Conservation (phyloP, 1,284 basidiomycete genomes). For the Salmacisia buchloeana region DNA sequence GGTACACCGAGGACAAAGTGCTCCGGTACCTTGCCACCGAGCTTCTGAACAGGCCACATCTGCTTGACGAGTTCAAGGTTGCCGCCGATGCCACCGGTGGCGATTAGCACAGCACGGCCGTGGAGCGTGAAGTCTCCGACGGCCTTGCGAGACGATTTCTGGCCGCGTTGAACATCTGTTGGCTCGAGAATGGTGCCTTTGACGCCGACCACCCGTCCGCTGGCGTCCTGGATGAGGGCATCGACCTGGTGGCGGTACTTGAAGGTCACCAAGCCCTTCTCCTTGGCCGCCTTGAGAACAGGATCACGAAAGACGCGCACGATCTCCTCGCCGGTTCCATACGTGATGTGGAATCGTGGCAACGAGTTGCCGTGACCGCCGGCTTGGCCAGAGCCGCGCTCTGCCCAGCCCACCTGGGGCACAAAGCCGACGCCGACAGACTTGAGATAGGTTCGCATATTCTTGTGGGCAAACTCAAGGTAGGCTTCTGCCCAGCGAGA, state of each 20-base stretch:
- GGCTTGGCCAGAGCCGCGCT: conserved; percentile 15
- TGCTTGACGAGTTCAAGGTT: conserved; percentile 16
- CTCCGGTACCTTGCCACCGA: conserved; percentile 12
- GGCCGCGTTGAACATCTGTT: conserved; percentile 10
- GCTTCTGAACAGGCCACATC: conserved; percentile 15
- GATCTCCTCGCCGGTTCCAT: conserved; percentile 18
- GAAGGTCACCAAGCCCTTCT: conserved; percentile 18
- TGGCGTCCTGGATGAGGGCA: conserved; percentile 6
- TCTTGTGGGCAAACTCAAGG: conserved; percentile 13
- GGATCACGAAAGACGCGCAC: conserved; percentile 18
- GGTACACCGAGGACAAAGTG: conserved; percentile 18
- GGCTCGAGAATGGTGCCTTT: conserved; percentile 13
- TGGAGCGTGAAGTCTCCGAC: conserved; percentile 13
- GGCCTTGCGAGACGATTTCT: conserved; percentile 10
- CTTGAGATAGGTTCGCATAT: conserved; percentile 14
- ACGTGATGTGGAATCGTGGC: conserved; percentile 20
- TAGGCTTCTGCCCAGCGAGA: conserved; percentile 17
- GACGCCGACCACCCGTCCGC: conserved; percentile 13
- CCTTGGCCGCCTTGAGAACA: conserved; percentile 13
- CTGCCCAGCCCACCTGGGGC: conserved; percentile 18
- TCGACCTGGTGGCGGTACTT: conserved; percentile 18
- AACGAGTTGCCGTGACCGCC: conserved; percentile 18
- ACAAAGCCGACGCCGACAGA: conserved; percentile 13
- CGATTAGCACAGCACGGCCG: conserved; percentile 17
- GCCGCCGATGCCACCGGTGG: conserved; percentile 20